A percentile compares a stretch with the other conserved stretches of the same genome.
phyloP scores from a whole-genome alignment of 768 basidiomycete genomes.

The Leccinum uliginosum region DNA sequence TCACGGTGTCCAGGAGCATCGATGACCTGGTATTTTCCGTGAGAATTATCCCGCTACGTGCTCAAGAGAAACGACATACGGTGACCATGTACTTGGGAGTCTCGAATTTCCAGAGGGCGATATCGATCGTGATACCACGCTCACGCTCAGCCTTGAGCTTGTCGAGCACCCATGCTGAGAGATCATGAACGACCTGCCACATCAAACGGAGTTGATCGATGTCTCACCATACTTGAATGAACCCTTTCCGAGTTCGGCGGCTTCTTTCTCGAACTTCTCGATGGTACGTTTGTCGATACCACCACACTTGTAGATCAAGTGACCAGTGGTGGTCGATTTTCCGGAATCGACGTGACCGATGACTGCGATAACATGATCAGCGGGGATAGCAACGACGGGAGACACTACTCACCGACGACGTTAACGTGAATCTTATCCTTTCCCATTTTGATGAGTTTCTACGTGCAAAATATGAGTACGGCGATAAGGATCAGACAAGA shows the following conservation, averaged over 20 bases:
- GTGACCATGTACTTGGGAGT: conserved; percentile 95
- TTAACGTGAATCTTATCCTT: conserved; percentile 96
- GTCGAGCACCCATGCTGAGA: conserved; percentile 97
- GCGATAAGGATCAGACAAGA: conserved; percentile 18
- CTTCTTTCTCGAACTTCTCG: conserved; percentile 99
- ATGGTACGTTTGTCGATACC: conserved; percentile 99
- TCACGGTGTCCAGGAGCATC: conserved; percentile 99
- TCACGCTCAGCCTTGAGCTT: conserved; percentile 99
- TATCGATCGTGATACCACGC: conserved; percentile 99
- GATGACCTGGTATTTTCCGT: conserved; percentile 66
- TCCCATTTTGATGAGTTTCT: conserved; percentile 79
- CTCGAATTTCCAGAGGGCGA: conserved; percentile 99
- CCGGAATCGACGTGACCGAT: conserved; percentile 99
- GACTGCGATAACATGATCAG: conserved; percentile 49
- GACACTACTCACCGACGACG: conserved; percentile 77
- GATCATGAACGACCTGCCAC: conserved; percentile 21
- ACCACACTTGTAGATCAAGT: conserved; percentile 99
- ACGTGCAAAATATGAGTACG: conserved; percentile 13
- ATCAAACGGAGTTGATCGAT: conserved; percentile 15
- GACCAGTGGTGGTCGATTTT: conserved; percentile 99
- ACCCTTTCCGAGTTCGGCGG: conserved; percentile 99
- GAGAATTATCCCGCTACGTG: background rate
- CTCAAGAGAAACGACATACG: conserved; percentile 41
- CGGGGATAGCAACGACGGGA: conserved; percentile 6
- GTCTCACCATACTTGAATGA: conserved; percentile 92